Evolutionary conservation across 169 alveolate species (phyloP).

Genomic region (Babesia ovata): DNA sequence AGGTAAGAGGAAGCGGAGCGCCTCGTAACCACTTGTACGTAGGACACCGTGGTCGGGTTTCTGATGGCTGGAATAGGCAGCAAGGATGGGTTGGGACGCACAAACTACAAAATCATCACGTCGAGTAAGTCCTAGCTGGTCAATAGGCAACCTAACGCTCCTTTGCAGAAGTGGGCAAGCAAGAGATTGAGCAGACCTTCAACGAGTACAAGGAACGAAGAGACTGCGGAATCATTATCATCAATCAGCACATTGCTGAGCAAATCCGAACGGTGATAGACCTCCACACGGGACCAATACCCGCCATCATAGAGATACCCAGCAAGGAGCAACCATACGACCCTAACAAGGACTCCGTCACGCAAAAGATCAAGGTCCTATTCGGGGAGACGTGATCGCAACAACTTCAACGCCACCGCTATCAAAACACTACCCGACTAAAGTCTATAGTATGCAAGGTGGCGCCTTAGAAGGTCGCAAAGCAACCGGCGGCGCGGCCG

Average conservation of each 20-base stretch:
- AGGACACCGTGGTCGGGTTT: conserved; percentile 81
- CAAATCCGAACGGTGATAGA: conserved; percentile 70
- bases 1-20: conserved; percentile 48
- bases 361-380: conserved; percentile 71
- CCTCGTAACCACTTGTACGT: conserved; percentile 8
- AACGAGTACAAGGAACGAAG: conserved; percentile 65
- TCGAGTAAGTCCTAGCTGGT: conserved; percentile 57
- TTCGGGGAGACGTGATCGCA: conserved; percentile 68
- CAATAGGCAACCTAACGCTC: background rate
- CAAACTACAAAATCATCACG: conserved; percentile 72
- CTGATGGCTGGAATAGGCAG: conserved; percentile 78
- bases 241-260: conserved; percentile 80
- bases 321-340: conserved; percentile 79
- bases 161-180: conserved; percentile 67
- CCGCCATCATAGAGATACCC: conserved; percentile 77
- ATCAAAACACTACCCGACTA: background rate
- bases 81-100: conserved; percentile 76
- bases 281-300: conserved; percentile 70
- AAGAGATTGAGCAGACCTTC: conserved; percentile 74
- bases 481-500: background rate
- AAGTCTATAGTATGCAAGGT: background rate
- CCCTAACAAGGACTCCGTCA: conserved; percentile 77
- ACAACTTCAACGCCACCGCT: background rate
- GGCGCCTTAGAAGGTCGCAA: background rate
- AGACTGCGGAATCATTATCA: conserved; percentile 77